Evolutionary conservation across 495 filamentous ascomycete genomes (phyloP).

Genomic region (Penicillium mononematosum): DNA sequence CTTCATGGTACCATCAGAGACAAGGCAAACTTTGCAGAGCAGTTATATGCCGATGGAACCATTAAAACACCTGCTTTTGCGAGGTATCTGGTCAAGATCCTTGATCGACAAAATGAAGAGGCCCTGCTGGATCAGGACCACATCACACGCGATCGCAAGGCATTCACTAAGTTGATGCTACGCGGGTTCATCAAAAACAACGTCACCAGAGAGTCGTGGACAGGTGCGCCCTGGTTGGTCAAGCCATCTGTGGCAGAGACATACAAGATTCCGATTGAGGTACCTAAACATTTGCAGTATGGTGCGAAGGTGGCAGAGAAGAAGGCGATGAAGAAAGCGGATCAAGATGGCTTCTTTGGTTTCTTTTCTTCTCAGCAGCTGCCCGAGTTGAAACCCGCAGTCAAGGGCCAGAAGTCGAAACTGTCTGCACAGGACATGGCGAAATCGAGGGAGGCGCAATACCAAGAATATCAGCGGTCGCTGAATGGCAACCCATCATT

Average conservation of each 20-base stretch:
- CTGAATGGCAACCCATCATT: slow-evolving; percentile 52
- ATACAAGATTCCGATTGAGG: slow-evolving; percentile 78
- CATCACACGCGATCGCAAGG: slow-evolving; percentile 82
- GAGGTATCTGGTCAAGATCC: slow-evolving; percentile 75
- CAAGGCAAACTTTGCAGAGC: slow-evolving; percentile 73
- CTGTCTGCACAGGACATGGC: slow-evolving; percentile 44
- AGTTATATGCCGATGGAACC: slow-evolving; percentile 61
- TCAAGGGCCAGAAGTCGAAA: slow-evolving; percentile 74
- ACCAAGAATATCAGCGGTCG: slow-evolving; percentile 53
- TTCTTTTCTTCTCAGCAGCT: slow-evolving; percentile 58
- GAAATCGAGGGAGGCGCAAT: slow-evolving; percentile 48
- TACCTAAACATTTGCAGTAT: slow-evolving; percentile 80
- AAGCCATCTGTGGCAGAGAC: slow-evolving; percentile 79
- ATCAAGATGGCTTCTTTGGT: slow-evolving; percentile 53
- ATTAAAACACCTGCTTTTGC: slow-evolving; percentile 64
- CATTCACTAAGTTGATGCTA: slow-evolving; percentile 93
- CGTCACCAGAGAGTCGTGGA: slow-evolving; percentile 87
- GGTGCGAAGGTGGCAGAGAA: slow-evolving; percentile 75
- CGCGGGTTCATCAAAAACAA: slow-evolving; percentile 94
- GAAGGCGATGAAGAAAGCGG: slow-evolving; percentile 70
- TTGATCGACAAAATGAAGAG: slow-evolving; percentile 68
- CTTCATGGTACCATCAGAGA: slow-evolving; percentile 78
- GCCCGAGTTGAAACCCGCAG: slow-evolving; percentile 76
- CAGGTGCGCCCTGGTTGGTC: slow-evolving; percentile 91
- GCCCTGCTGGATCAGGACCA: slow-evolving; percentile 76